Conservation (phyloP, 805 yeast genomes). For the Kodamaea jinghongensis region DNA sequence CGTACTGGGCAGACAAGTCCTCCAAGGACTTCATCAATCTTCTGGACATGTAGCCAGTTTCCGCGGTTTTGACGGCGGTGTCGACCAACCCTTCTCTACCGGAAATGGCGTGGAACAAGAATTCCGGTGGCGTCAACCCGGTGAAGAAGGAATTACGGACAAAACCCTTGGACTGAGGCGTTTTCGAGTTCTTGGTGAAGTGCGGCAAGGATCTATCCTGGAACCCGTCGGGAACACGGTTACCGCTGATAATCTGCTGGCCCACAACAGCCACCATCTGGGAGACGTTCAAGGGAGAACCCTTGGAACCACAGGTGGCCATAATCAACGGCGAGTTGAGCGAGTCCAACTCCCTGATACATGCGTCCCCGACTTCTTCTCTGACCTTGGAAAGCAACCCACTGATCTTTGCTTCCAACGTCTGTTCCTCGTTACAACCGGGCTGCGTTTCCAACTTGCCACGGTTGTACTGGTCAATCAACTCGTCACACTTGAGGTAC, state of each 20-base stretch:
- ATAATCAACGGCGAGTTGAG: constrained; percentile 94
- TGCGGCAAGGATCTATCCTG: constrained; percentile 98
- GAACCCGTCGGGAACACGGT: constrained; percentile 99
- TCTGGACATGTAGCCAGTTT: constrained; percentile 98
- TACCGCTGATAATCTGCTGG: constrained; percentile 97
- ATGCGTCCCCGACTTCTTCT: constrained; percentile 98
- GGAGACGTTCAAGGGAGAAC: constrained; percentile 95
- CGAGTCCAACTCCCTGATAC: constrained; percentile 85
- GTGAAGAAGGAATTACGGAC: constrained; percentile 93
- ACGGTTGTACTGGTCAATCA: constrained; percentile 70
- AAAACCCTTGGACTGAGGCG: constrained; percentile 97
- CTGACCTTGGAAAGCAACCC: constrained; percentile 94
- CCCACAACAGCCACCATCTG: constrained; percentile 99
- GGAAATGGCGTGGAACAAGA: constrained; percentile 96
- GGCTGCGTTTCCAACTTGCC: constrained; percentile 98
- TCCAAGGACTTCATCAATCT: constrained; percentile 96
- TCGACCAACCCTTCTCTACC: constrained; percentile 99
- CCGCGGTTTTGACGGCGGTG: constrained; percentile 99
- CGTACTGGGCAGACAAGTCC: constrained; percentile 91
- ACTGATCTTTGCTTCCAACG: constrained; percentile 95
- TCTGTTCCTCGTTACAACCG: constrained; percentile 98
- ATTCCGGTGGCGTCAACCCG: constrained; percentile 95
- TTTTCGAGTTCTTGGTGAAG: constrained; percentile 90
- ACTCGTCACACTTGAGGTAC: constrained; percentile 84
- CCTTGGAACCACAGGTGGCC: constrained; percentile 99